Evolutionary conservation across 257 asterid species (phyloP), one percentile per base, ranked within the genome.

Genomic region (Nicotiana tomentosiformis): DNA sequence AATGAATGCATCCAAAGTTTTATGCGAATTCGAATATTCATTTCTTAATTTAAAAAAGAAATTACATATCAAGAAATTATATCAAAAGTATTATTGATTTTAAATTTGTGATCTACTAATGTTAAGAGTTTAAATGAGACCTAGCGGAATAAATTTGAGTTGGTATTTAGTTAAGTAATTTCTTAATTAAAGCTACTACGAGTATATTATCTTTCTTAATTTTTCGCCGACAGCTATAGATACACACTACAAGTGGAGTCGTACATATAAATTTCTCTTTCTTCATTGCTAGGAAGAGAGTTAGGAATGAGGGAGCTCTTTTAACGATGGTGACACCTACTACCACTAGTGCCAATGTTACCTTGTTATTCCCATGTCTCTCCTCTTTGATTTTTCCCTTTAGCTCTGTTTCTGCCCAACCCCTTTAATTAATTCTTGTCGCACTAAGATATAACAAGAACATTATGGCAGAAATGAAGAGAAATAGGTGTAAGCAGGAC

Each of bases 241-340:
- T 60, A 72, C 43, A 78, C 55, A 68, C 76, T 51, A 18, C 1
- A 37, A 61, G 57, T 76, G 26, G 16, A 76, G 80, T 26, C 46
- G 18, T 30, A 20, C 29, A 4, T 37, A 65, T 43, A 80, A 80
- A 39, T 12, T 39, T 43, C n/a, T 53, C n/a, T 51, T 46, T 83
- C 92, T 83, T 68, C 86, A 86, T 85, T 56, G 64, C 86, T 78
- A 69, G 78, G 78, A 35, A 86, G 78, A 49, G 86, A 90, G 93
- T 92, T 92, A 88, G 93, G 93, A 93, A 89, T 93, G 91, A 86
- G 86, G 83, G 66, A 89, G 84, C 84, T 88, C 90, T 87, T 87
- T 90, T 83, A 66, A 82, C 90, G 86, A 93, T 90, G 97, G 91
- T 70, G 91, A 89, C 85, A 76, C 91, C 90, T 62, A 77, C 87